Evolutionary conservation across 1,284 basidiomycete species (phyloP).

Genomic region (Amylostereum chailletii): DNA sequence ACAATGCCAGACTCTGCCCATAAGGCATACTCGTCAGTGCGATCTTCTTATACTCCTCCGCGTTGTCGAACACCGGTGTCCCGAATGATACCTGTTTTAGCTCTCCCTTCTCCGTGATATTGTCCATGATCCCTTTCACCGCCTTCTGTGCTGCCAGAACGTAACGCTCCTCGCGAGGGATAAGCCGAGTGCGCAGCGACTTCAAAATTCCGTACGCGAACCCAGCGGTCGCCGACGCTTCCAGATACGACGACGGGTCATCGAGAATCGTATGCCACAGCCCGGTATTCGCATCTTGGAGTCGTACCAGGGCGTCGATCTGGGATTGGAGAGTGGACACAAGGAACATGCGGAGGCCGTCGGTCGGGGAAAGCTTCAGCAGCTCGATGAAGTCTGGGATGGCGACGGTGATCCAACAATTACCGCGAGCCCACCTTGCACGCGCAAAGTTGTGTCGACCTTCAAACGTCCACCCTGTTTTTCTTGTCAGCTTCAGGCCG

Average conservation of each 20-base stretch:
- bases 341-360: conserved; percentile 40
- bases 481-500: conserved; percentile 14
- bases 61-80: conserved; percentile 46
- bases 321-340: conserved; percentile 39
- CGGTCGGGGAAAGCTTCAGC: conserved; percentile 30
- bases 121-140: conserved; percentile 41
- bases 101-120: conserved; percentile 46
- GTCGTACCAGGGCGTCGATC: conserved; percentile 43
- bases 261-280: conserved; percentile 59
- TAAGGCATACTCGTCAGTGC: conserved; percentile 59
- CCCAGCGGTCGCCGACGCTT: conserved; percentile 52
- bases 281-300: conserved; percentile 40
- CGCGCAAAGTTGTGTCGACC: conserved; percentile 44
- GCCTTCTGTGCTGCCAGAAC: conserved; percentile 35
- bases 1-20: conserved; percentile 48
- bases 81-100: conserved; percentile 50
- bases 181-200: conserved; percentile 38
- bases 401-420: conserved; percentile 57
- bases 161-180: conserved; percentile 38
- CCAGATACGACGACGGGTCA: conserved; percentile 49
- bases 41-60: conserved; percentile 48
- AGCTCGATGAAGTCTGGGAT: conserved; percentile 58
- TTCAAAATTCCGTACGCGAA: conserved; percentile 56
- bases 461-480: conserved; percentile 41
- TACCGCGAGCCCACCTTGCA: conserved; percentile 56